Base-by-base conservation (phyloP, 2,329 filamentous ascomycete genomes). In the Penicillium frequentans region DNA sequence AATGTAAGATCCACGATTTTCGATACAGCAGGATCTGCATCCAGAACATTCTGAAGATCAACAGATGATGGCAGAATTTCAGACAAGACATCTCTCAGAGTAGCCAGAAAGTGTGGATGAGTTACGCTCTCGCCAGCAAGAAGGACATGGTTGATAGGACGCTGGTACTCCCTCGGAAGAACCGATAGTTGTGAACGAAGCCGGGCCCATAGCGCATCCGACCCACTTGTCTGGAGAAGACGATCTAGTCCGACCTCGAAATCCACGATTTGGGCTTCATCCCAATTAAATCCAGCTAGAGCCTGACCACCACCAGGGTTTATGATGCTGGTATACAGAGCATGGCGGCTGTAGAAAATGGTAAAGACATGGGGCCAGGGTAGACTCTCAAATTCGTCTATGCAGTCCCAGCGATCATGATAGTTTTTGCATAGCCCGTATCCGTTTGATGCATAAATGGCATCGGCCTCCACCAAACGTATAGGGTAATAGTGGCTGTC, bases 51-150 rank as follows among this genome's bases (percentile, higher is more conserved):
- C 44, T 50, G n/a, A 52, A 52, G 27, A 27, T 44, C 31, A 21
- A 31, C n/a, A 9, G 35, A 24, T 14, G 11, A 23, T n/a, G 42
- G 49, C 43, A 39, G 26, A 2, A 52, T 39, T 11, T 39, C 37
- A 39, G 37, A 3, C 24, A 58, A 31, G 14, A 37, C 45, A 31
- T 58, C 56, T 55, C 45, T 58, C 19, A 56, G 45, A 27, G 21
- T 31, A 42, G 23, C 56, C 27, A 52, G 19, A 46, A 58, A 56
- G 29, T n/a, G 45, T 8, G 49, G 44, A n/a, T 58, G 42, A 8
- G 48, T 59, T 19, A 37, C 49, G 39, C 54, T 57, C 45, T 59
- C 59, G 2, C 59, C 51, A 27, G 56, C 59, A 44, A 59, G n/a
- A 37, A 55, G 11, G 37, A 61, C 19, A 50, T 56, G 45, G 23